Base-by-base conservation (phyloP, 129 eudicot genomes). In the Apium graveolens region DNA sequence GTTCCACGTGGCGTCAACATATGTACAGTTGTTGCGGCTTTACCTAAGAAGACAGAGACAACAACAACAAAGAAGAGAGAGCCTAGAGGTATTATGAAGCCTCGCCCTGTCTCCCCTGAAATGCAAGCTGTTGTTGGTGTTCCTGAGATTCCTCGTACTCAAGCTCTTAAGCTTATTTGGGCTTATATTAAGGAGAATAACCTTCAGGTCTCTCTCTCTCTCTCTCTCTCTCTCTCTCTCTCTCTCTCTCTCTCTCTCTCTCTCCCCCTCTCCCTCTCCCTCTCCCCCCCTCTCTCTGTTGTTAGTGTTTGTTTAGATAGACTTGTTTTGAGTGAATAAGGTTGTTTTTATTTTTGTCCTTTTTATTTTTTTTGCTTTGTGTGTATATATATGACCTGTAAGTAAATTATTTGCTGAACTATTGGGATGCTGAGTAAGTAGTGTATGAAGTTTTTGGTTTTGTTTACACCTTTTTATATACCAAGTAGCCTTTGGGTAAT, bases 81-180 rank as follows among this genome's bases (percentile, higher is more conserved):
- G 73, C 87, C 90, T 21, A 78, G 85, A 79, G 92, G 90, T 2
- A 80, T 88, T 29, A 88, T 81, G 90, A 88, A 86, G 85, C 87
- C 87, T 7, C 85, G 86, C 35, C 86, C 76, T 6, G 92, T 86
- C 7, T 86, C 92, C 78, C 90, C 88, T 60, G 92, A 89, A 81
- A 86, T 89, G 92, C 85, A 84, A 80, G 90, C 77, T 17, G 84
- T 89, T 27, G 92, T 87, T 62, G 92, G 92, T 35, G 80, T 71
- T 24, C 13, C 85, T 37, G 92, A 82, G 83, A 82, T 89, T 60
- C 85, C 92, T 55, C 88, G 90, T 41, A 84, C 92, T 7, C 82
- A 84, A 79, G 88, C 84, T 29, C 90, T 89, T 70, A 86, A 89
- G 75, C 74, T 70, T 75, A 86, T 89, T 49, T 89, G 92, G 92